Evolutionary conservation across 2,329 filamentous ascomycete species (phyloP).

Genomic region (Cladophialophora exuberans): DNA sequence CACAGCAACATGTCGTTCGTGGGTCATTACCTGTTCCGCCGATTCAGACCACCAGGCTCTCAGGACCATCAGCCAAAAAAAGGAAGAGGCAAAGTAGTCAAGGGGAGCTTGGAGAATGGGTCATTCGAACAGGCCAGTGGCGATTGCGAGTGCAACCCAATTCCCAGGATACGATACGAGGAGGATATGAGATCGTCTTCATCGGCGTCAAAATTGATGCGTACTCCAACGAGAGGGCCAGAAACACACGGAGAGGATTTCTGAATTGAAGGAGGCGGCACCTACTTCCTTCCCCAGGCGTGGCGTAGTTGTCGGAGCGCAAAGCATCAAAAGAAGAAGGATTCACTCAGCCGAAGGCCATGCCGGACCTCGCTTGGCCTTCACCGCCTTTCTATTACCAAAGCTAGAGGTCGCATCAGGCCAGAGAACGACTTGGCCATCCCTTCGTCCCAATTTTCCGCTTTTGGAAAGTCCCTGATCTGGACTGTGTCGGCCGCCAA

Average conservation of each 20-base stretch:
- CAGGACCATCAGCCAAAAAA: conserved; percentile 23
- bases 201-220: conserved; percentile 77
- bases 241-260: conserved; percentile 70
- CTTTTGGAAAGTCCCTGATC: neutral
- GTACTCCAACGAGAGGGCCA: conserved; percentile 64
- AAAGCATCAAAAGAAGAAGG: no score
- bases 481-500: neutral
- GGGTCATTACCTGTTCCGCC: conserved; percentile 17
- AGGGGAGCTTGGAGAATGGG: conserved; percentile 52
- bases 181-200: conserved; percentile 69
- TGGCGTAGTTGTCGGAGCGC: no score
- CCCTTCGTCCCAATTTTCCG: neutral
- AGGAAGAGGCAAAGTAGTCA: conserved; percentile 28
- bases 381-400: conserved; percentile 7
- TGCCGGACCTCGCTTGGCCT: neutral
- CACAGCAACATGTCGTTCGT: conserved; percentile 2
- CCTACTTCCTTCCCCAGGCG: neutral
- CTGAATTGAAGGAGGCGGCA: conserved; percentile 43
- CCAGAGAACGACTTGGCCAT: neutral
- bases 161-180: conserved; percentile 45
- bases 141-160: conserved; percentile 65
- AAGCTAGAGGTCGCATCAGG: conserved; percentile 1
- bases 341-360: no score
- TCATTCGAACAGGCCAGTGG: conserved; percentile 72
- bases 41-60: conserved; percentile 23